Evolutionary conservation across 805 yeast genomes (phyloP), one percentile per base, ranked within the genome.

Genomic region (Wickerhamomyces silvicola): DNA sequence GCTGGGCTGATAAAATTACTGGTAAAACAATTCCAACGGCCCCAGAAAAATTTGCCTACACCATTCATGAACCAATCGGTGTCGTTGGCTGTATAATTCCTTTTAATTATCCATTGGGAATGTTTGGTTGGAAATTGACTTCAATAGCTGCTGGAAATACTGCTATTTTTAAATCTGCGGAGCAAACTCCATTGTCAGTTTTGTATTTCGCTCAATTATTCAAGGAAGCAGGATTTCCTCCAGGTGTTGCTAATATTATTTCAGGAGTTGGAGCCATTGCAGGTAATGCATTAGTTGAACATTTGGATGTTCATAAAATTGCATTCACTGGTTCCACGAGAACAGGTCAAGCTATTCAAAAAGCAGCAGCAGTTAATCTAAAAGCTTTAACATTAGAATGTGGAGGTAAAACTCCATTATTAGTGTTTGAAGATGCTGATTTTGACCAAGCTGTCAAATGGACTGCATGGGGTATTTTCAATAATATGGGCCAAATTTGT

Each of bases 1-100:
- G 92, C 16, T 75, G 78, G 70, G 81, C 86, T 31, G 84, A 81
- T 56, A 75, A 78, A 59, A 64, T 76, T 33, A 62, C 62, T 35
- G 94, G 94, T 12, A 64, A 70, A 37, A 68, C 81, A 11, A 67
- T 79, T 39, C 79, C 79, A 46, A 72, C 77, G 8, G 75, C 70
- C 24, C 60, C 63, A 25, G 63, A 70, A 25, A 77, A 76, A 53
- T 64, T 73, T 35, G 66, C 70, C 14, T 70, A 67, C 50, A 72
- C 75, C 11, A 55, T 68, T 25, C 75, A 72, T 45, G 72, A 68
- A 51, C 76, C 76, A 33, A 47, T 66, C 39, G 76, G 76, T 28
- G 71, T 69, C 18, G 64, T 68, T 39, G 76, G 70, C 6, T 70
- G 69, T 42, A 68, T 70, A 32, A 66, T 68, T 31, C 75, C 75